Evolutionary conservation across 192 early-diverging fungal genomes (phyloP), one percentile per base, ranked within the genome.

Genomic region (Gryganskiella cystojenkinii): DNA sequence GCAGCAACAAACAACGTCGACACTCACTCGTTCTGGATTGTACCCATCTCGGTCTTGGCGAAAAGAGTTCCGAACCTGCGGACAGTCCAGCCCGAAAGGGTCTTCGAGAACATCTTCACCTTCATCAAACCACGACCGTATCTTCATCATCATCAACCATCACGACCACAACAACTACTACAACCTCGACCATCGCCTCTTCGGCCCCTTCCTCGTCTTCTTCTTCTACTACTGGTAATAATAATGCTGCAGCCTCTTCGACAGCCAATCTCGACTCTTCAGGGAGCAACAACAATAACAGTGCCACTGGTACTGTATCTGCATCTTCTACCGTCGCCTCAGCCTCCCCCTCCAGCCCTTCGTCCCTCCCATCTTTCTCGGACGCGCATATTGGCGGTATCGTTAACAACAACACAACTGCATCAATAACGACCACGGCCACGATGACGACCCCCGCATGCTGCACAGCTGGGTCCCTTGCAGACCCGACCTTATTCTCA

Each of bases 21-120:
- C 43, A 67, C 30, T 76, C 72, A 46, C 65, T 76, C 44, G 58
- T 55, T 24, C 47, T 76, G 4, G 72, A 76, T 17, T 76, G 72
- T 35, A 76, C 72, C 24, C 72, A 76, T 37, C 65, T 74, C 19
- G 64, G 64, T 40, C 71, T 74, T 40, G 71, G 71, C 57, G 58
- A 71, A 47, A 71, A 64, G 55, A 71, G 61, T 53, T 27, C 56
- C 30, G 68, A 70, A 43, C 59, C 68, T 25, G 52, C 34, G 45
- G 61, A 71, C 46, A 71, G 58, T 34, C 56, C 63, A 35, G 63
- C 71, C 0, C 25, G 51, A 40, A 74, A 74, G 50, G 71, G 71
- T 3, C 64, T 68, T 43, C 64, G 72, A 15, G 72, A 76, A 50
- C 63, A 60, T 24, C 45, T 44, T 35, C 51, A 59, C 27, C 28